Percentiles rank a stretch among this genome's conserved stretches.
Conservation (phyloP, 2,329 filamentous ascomycete species). For the Neurospora sp. region DNA sequence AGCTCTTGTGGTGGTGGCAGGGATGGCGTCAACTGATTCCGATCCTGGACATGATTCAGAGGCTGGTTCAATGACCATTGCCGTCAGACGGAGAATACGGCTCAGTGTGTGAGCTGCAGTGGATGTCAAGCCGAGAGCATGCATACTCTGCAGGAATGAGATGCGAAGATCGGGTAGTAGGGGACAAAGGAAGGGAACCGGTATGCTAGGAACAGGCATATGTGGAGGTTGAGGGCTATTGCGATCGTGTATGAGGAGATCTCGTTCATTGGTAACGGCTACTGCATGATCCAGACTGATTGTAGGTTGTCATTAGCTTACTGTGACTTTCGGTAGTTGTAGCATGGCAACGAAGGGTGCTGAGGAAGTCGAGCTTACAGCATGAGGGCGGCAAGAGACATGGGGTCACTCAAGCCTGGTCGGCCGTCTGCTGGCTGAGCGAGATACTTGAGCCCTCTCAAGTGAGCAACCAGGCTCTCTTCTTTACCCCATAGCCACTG, state of each 20-base stretch:
- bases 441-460: constrained; percentile 23
- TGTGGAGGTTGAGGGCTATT: not conserved
- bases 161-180: not conserved
- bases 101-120: not conserved
- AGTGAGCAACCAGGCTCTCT: constrained; percentile 22
- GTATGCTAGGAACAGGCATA: not conserved
- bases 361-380: constrained; percentile 2
- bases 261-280: not conserved
- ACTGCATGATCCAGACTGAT: not conserved
- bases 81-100: not conserved
- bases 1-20: not conserved
- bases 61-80: not conserved
- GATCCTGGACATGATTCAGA: not conserved
- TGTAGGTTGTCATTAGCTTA: not conserved
- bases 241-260: not conserved
- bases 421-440: constrained; percentile 19
- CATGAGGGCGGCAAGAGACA: constrained; percentile 14
- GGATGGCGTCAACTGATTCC: not conserved
- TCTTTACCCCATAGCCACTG: constrained; percentile 20
- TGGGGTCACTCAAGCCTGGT: constrained; percentile 17
- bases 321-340: not conserved
- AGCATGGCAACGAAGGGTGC: not conserved
- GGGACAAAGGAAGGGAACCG: not conserved
- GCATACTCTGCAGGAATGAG: not conserved
- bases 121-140: not conserved